phyloP scores from a whole-genome alignment of 2,329 filamentous ascomycete species.

The Penicillium nordicum region DNA sequence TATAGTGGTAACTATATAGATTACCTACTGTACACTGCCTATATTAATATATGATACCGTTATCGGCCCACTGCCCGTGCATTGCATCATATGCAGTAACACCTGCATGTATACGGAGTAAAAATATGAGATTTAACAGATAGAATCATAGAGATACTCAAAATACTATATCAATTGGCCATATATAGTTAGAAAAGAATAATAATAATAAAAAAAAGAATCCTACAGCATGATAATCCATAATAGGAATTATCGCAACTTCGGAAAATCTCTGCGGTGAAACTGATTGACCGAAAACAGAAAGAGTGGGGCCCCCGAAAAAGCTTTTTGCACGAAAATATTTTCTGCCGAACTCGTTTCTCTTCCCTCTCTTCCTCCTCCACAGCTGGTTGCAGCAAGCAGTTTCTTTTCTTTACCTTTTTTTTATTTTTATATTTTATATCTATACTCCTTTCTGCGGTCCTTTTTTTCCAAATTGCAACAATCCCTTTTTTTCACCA shows the following conservation, averaged over 20 bases:
- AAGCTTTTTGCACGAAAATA: constrained; percentile 12
- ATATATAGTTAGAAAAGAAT: not conserved
- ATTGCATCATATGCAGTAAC: not conserved
- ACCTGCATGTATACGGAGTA: not conserved
- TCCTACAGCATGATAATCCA: not conserved
- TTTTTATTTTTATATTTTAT: constrained; percentile 10
- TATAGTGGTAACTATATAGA: not conserved
- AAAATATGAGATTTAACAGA: not conserved
- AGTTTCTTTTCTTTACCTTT: constrained; percentile 1
- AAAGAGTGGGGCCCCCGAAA: not conserved
- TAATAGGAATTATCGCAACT: not conserved
- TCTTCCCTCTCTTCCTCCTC: constrained; percentile 24
- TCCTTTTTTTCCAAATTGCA: not conserved
- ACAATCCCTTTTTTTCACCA: constrained; percentile 18
- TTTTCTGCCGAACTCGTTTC: constrained; percentile 20
- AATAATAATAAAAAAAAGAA: too few relatives aligned
- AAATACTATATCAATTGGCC: not conserved
- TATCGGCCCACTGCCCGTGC: constrained; percentile 4
- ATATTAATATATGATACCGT: not conserved
- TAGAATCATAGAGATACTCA: not conserved
- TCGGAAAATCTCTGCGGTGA: constrained; percentile 2
- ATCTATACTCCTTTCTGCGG: constrained; percentile 14
- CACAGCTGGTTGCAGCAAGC: constrained; percentile 13
- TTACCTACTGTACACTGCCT: not conserved
- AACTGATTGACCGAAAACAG: constrained; percentile 4